Base-by-base conservation (phyloP, 176 grass and related monocot genomes). In the Rhynchospora breviuscula region DNA sequence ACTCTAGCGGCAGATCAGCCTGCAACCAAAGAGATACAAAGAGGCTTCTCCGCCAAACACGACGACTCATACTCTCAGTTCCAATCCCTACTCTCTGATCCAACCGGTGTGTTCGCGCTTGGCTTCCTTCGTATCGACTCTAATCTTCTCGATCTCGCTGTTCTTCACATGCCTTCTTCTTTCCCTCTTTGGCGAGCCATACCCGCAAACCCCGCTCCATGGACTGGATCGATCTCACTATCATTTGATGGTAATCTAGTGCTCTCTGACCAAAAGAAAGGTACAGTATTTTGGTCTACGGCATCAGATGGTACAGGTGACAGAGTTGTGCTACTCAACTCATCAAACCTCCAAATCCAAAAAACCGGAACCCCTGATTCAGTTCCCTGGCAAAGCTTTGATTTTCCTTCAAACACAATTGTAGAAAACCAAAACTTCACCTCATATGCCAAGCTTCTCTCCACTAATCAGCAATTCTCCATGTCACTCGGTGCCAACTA, bases 391-490 rank as follows among this genome's bases (percentile, higher is more conserved):
- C 92, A 91, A 23, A 95, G 96, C 86, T 98, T 98, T 84, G 91
- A 95, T 74, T 60, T 84, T 84, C 93, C 96, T 67, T 85, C 88
- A 6, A 88, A 95, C 59, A 98, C 96, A 67, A 91, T 98, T 35
- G 93, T 98, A 12, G 92, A 98, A 74, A 84, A 79, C 25, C 96
- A 98, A 81, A 98, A 93, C 91, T 84, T 98, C 58, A 95, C 89
- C 63, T 90, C 96, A 10, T 63, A 17, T 7, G 86, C 89, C 46
- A 69, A 87, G 52, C 86, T 98, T 17, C 11, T 68, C 62, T 84
- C 91, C 54, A 6, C 15, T n/a, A 87, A 95, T 86, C 89, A 83
- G 31, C 88, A 85, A 22, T 98, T 90, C 25, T 80, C 84, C 43
- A 98, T 98, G 96, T 88, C 86, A 31, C 48, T 98, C 14, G 91